These are phyloP conservation scores for Pleurotus eryngii DNA, from an alignment of 768 basidiomycete species.

Conservation along the genomic window DNA sequence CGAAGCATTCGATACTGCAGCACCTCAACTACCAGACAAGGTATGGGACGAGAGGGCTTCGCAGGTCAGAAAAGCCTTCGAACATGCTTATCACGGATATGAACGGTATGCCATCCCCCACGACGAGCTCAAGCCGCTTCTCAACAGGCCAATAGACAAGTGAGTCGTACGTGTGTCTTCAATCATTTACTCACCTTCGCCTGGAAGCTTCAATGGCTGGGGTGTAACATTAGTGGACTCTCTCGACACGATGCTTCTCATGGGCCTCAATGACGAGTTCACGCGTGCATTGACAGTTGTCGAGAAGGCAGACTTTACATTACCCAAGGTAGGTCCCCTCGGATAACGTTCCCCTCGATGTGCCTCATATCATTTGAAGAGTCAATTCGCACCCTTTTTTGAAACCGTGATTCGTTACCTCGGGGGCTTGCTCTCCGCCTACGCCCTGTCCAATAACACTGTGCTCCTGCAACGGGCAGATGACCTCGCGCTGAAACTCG, in stretches of 20 bases:
- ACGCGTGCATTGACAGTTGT: constrained; percentile 55
- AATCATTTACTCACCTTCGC: neutral
- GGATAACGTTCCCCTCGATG: neutral
- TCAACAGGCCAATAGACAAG: constrained; percentile 16
- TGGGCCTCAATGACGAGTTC: constrained; percentile 75
- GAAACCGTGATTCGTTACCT: constrained; percentile 91
- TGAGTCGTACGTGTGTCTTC: neutral
- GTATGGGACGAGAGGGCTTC: constrained; percentile 52
- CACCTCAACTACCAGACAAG: constrained; percentile 17
- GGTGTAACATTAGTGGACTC: constrained; percentile 76
- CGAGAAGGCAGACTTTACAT: constrained; percentile 10
- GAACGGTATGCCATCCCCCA: constrained; percentile 55
- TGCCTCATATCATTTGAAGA: constrained; percentile 14
- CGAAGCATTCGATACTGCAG: neutral
- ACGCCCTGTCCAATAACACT: constrained; percentile 66
- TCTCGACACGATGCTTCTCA: constrained; percentile 81
- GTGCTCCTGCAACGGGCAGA: constrained; percentile 68
- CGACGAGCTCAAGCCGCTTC: constrained; percentile 61
- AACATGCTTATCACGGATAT: constrained; percentile 68
- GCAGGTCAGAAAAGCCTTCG: constrained; percentile 58
- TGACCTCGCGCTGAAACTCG: constrained; percentile 70
- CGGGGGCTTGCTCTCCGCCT: constrained; percentile 82
- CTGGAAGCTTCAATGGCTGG: constrained; percentile 74
- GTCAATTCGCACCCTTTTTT: constrained; percentile 54
- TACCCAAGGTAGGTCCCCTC: constrained; percentile 26